phyloP scores from a whole-genome alignment of 2,329 filamentous ascomycete genomes.

The Tolypocladium capitatum region DNA sequence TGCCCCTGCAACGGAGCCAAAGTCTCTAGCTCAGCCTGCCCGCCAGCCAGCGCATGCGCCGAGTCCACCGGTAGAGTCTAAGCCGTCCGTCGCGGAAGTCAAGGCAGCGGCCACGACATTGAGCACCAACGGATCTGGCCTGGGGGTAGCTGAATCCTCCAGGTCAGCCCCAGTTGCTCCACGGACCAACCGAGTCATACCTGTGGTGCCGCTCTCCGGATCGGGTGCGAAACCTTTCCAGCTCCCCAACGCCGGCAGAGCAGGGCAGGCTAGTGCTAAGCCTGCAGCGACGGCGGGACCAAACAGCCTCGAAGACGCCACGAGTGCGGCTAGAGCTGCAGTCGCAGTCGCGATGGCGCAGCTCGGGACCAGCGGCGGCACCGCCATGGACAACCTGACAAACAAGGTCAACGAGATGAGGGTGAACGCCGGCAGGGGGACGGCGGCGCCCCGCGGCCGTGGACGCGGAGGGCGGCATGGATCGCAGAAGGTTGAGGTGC shows the following conservation, averaged over 20 bases:
- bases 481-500: slow-evolving; percentile 68
- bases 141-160: slow-evolving; percentile 20
- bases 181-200: slow-evolving; percentile 42
- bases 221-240: slow-evolving; percentile 25
- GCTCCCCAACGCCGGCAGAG: slow-evolving; percentile 15
- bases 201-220: slow-evolving; percentile 51
- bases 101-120: slow-evolving; percentile 31
- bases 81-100: slow-evolving; percentile 39
- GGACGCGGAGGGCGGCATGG: slow-evolving; percentile 32
- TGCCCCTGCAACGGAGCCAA: slow-evolving; percentile 39
- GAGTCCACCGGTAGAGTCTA: slow-evolving; percentile 54
- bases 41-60: slow-evolving; percentile 38
- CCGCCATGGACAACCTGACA: slow-evolving; percentile 55
- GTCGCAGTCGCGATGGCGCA: slow-evolving; percentile 74
- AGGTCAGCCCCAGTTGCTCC: slow-evolving; percentile 34
- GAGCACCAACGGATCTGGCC: slow-evolving; percentile 21
- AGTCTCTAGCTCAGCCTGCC: slow-evolving; percentile 32
- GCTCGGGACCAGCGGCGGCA: slow-evolving; percentile 33
- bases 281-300: slow-evolving; percentile 21
- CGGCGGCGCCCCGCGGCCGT: slow-evolving; percentile 35
- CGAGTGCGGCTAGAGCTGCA: slow-evolving; percentile 60
- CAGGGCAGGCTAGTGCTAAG: slow-evolving; percentile 21
- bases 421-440: slow-evolving; percentile 41
- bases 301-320: slow-evolving; percentile 47
- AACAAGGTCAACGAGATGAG: slow-evolving; percentile 70